Evolutionary conservation across 768 basidiomycete genomes (phyloP), one percentile per base, ranked within the genome.

Genomic region (Lanmaoa pseudosensibilis): DNA sequence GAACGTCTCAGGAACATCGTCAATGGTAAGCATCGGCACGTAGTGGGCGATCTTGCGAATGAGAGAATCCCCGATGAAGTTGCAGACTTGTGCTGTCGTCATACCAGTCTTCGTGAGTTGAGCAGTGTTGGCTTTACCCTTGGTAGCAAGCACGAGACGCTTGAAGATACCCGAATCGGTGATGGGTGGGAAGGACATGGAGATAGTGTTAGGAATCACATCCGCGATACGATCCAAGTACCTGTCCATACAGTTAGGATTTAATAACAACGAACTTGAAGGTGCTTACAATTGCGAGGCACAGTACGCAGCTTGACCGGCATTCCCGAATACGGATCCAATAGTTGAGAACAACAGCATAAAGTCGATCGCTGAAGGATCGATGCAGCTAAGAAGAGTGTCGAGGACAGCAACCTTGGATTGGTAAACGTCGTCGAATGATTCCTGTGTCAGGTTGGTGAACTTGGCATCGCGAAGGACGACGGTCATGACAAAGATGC

Each of bases 101-200:
- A 70, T 70, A 8, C 69, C 69, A 4, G 65, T 70, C 65, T 69
- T 70, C 9, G 57, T 62, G 27, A 70, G 68, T 41, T 69, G 67
- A 0, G 65, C 52, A 1, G 67, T 70, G 52, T 70, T 70, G 4
- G 68, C 69, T 46, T 64, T 64, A 2, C 69, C 69, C 38, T 52
- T 67, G 1, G 65, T 64, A 18, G 65, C 44, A 5, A 63, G 63
- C 5, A 71, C 69, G 40, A 70, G 69, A 38, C 69, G 69, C 46
- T 70, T 70, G 62, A 70, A 70, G 57, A 70, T 67, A n/a, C 69
- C 69, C 4, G 70, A 72, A 40, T 74, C 73, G 7, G 63, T 69
- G 53, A 74, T 71, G 6, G 72, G 70, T 2, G 73, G 73, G 52
- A 72, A 66, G 30, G 70, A 67, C 61, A 74, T 69, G 12, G 73